Percentiles rank a stretch among this genome's conserved stretches.
Evolutionary conservation across 106 monocot species (phyloP).

Genomic region (Phalaenopsis equestris): DNA sequence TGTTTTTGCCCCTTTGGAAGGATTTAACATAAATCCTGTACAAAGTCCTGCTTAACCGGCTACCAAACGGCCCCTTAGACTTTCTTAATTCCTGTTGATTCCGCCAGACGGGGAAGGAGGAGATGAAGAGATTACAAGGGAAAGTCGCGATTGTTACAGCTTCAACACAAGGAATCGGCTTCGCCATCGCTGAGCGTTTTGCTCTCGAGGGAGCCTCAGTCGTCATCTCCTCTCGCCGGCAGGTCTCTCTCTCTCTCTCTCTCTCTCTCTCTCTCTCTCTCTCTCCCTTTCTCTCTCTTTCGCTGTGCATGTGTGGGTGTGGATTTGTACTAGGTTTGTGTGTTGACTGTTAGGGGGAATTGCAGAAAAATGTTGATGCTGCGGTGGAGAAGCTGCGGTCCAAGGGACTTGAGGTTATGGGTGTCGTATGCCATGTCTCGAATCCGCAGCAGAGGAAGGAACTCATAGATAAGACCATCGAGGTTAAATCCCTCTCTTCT

Average conservation of each 20-base stretch:
- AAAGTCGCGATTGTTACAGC: conserved; percentile 97
- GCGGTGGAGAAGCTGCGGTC: conserved; percentile 66
- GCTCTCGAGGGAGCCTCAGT: conserved; percentile 79
- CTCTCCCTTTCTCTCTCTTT: conserved; percentile 1
- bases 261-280: conserved; percentile 11
- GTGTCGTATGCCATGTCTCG: conserved; percentile 91
- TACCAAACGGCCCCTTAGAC: too few relatives aligned
- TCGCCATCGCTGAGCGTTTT: conserved; percentile 80
- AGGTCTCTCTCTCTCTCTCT: conserved; percentile 31
- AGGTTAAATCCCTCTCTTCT: conserved; percentile 1
- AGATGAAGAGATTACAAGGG: conserved; percentile 51
- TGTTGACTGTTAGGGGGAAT: neutral
- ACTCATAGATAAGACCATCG: conserved; percentile 24
- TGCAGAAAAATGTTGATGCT: conserved; percentile 87
- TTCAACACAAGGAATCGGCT: conserved; percentile 91
- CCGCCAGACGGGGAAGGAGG: neutral
- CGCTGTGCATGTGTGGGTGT: conserved; percentile 14
- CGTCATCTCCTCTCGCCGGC: conserved; percentile 89
- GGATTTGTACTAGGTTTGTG: neutral
- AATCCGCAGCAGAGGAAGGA: conserved; percentile 29
- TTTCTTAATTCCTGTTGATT: too few relatives aligned
- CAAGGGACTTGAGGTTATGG: conserved; percentile 63
- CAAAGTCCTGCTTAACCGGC: too few relatives aligned
- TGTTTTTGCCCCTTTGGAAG: too few relatives aligned
- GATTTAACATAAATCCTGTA: too few relatives aligned